These are phyloP conservation scores for Leccinum angustisporum DNA, from an alignment of 1,284 basidiomycete genomes.

Conservation along the genomic window DNA sequence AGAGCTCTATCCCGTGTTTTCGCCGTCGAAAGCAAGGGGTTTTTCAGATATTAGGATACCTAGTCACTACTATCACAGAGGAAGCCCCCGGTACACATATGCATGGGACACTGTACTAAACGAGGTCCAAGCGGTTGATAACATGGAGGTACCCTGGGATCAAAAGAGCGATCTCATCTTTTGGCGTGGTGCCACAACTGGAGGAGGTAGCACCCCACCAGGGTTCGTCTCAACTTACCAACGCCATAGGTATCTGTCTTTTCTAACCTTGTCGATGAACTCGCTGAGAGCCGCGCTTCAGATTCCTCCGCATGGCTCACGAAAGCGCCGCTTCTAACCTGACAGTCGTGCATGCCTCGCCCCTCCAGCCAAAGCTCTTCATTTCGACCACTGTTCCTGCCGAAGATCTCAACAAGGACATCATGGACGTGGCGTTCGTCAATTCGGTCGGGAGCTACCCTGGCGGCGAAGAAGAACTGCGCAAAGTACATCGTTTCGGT, in stretches of 20 bases:
- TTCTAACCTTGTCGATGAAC: background rate
- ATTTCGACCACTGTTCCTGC: constrained; percentile 64
- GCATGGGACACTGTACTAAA: constrained; percentile 82
- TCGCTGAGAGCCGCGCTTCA: constrained; percentile 27
- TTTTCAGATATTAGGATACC: constrained; percentile 91
- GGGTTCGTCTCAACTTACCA: constrained; percentile 86
- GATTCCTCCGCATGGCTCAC: constrained; percentile 79
- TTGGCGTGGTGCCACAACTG: constrained; percentile 90
- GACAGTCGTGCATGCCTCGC: constrained; percentile 76
- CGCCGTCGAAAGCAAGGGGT: constrained; percentile 81
- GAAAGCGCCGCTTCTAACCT: constrained; percentile 56
- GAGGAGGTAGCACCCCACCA: constrained; percentile 84
- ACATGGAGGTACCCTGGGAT: constrained; percentile 84
- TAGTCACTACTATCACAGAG: constrained; percentile 90
- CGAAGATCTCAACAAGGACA: constrained; percentile 68
- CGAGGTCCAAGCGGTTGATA: constrained; percentile 69
- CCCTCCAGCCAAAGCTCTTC: constrained; percentile 59
- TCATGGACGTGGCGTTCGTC: constrained; percentile 90
- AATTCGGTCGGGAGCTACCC: constrained; percentile 77
- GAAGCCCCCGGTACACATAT: constrained; percentile 82
- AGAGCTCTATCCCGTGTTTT: constrained; percentile 86
- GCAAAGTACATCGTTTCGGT: constrained; percentile 70
- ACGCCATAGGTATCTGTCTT: constrained; percentile 66
- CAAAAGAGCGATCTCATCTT: constrained; percentile 71
- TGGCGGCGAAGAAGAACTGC: constrained; percentile 75